Conservation (phyloP, 2,329 filamentous ascomycete genomes). For the Seiridium unicorne region DNA sequence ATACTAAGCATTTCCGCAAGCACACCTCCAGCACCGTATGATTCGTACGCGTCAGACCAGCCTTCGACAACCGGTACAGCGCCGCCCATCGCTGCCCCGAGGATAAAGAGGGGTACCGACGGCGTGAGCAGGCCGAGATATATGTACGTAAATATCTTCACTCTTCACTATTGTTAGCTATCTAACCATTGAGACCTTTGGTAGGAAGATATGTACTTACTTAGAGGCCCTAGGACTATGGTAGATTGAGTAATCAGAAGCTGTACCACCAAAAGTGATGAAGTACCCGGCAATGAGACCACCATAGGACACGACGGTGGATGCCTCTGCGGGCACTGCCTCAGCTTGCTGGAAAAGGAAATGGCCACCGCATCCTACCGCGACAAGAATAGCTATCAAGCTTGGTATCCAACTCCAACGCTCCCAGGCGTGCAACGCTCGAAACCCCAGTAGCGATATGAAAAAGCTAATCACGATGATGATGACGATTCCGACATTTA, state of each 20-base stretch:
- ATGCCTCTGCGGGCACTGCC: slow-evolving; percentile 15
- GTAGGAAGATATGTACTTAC: slow-evolving; percentile 19
- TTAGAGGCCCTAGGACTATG: slow-evolving; percentile 43
- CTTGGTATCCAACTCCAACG: slow-evolving; percentile 57
- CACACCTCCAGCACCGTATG: slow-evolving; percentile 19
- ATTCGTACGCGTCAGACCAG: slow-evolving; percentile 20
- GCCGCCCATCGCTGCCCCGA: slow-evolving; percentile 23
- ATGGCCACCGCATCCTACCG: slow-evolving; percentile 52
- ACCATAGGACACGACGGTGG: slow-evolving; percentile 39
- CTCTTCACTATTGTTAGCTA: slow-evolving; percentile 19
- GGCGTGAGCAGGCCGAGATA: slow-evolving; percentile 51
- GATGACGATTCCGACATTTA: slow-evolving; percentile 57
- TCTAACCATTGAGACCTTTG: background rate
- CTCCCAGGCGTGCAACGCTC: slow-evolving; percentile 52
- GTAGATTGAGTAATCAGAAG: slow-evolving; percentile 59
- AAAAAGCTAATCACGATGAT: slow-evolving; percentile 50
- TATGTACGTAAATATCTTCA: slow-evolving; percentile 43
- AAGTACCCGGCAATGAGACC: slow-evolving; percentile 51
- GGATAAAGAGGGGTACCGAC: slow-evolving; percentile 47
- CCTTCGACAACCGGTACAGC: slow-evolving; percentile 16
- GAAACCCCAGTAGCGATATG: slow-evolving; percentile 55
- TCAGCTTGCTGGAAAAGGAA: slow-evolving; percentile 31
- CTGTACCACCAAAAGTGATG: slow-evolving; percentile 53
- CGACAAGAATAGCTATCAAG: slow-evolving; percentile 48
- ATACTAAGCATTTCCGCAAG: slow-evolving; percentile 20